These are phyloP conservation scores for Streptanthus diversifolius DNA, from an alignment of 345 rosid species.

Conservation along the genomic window DNA sequence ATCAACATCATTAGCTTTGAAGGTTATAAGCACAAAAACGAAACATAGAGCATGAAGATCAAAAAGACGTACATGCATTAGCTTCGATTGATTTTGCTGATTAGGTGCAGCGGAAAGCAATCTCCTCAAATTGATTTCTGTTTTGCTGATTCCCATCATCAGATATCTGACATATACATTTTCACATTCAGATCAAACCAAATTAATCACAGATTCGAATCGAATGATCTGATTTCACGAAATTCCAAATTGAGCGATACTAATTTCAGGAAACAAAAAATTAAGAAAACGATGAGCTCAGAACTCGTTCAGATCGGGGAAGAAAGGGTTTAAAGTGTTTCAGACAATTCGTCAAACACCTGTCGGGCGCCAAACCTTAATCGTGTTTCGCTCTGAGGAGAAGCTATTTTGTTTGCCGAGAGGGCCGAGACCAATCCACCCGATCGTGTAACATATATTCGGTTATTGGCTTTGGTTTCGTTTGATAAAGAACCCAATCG, in stretches of 20 bases:
- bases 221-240: not conserved
- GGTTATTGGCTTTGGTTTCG: not conserved
- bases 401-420: too few relatives aligned
- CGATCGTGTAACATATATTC: not conserved
- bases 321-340: not conserved
- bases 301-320: conserved; percentile 9
- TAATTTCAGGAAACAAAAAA: not conserved
- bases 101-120: conserved; percentile 69
- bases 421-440: too few relatives aligned
- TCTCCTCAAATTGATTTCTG: conserved; percentile 71
- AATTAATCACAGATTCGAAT: not conserved
- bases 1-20: not conserved
- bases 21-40: not conserved
- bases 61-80: conserved; percentile 51
- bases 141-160: conserved; percentile 69
- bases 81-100: conserved; percentile 75
- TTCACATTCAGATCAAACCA: not conserved
- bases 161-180: not conserved
- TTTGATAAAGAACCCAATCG: not conserved
- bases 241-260: not conserved
- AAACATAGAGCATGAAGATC: too few relatives aligned
- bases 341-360: not conserved
- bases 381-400: not conserved
- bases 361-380: not conserved
- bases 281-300: not conserved